phyloP scores from a whole-genome alignment of 2,329 filamentous ascomycete species.

The Penicillium sp. region DNA sequence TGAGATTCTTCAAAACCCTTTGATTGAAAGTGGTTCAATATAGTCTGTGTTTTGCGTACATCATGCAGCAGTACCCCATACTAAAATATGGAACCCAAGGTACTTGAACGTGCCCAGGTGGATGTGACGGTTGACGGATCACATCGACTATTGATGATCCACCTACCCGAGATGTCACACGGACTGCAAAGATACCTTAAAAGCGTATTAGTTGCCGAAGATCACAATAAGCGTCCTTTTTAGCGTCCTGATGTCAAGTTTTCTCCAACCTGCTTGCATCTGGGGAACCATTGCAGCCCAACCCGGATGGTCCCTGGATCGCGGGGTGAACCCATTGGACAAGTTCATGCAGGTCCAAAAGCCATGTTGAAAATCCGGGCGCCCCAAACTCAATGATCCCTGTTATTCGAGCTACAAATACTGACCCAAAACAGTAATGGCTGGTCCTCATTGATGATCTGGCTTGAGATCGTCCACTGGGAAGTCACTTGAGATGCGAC shows the following conservation, averaged over 20 bases:
- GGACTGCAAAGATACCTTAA: neutral
- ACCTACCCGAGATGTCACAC: neutral
- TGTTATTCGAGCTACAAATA: neutral
- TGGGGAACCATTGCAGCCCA: neutral
- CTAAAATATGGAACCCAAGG: neutral
- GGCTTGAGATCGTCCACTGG: conserved; percentile 4
- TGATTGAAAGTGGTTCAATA: neutral
- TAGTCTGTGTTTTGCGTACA: neutral
- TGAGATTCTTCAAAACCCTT: neutral
- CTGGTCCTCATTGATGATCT: conserved; percentile 1
- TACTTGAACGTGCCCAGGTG: neutral
- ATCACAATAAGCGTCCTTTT: neutral
- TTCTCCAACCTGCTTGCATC: neutral
- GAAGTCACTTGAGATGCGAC: conserved; percentile 1
- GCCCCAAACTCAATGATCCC: neutral
- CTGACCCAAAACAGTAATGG: conserved; percentile 3
- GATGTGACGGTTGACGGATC: neutral
- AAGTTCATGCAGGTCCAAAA: neutral
- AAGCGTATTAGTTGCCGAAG: neutral
- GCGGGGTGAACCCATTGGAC: neutral
- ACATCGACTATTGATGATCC: neutral
- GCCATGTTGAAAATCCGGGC: neutral
- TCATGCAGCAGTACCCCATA: neutral
- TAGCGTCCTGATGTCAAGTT: neutral
- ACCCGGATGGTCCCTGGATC: neutral